Conservation (phyloP, 1,284 basidiomycete species). For the Melampsora americana region DNA sequence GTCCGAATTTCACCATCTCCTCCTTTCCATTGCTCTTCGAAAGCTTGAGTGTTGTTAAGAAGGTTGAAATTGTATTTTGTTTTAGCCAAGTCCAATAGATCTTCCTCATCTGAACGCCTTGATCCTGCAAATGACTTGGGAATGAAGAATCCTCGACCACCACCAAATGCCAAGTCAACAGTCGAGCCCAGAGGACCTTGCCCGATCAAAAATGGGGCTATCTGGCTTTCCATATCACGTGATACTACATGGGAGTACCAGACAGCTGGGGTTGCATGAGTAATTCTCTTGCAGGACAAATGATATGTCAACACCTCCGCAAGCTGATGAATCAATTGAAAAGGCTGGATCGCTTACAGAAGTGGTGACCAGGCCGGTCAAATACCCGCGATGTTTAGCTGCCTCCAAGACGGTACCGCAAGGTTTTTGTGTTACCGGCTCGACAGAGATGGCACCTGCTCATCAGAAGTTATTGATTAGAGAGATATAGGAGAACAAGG, state of each 20-base stretch:
- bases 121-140: slow-evolving; percentile 50
- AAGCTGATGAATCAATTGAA: background rate
- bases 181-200: slow-evolving; percentile 44
- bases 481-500: background rate
- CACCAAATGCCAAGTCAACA: slow-evolving; percentile 55
- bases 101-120: slow-evolving; percentile 52
- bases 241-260: slow-evolving; percentile 54
- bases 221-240: slow-evolving; percentile 48
- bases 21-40: slow-evolving; percentile 37
- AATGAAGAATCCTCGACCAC: slow-evolving; percentile 54
- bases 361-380: slow-evolving; percentile 55
- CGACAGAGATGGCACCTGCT: slow-evolving; percentile 52
- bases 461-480: background rate
- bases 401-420: slow-evolving; percentile 56
- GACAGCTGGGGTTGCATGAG: slow-evolving; percentile 54
- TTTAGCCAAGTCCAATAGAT: slow-evolving; percentile 50
- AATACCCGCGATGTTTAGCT: slow-evolving; percentile 53
- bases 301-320: background rate
- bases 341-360: slow-evolving; percentile 43
- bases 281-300: slow-evolving; percentile 47
- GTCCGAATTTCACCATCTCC: slow-evolving; percentile 21
- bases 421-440: slow-evolving; percentile 48
- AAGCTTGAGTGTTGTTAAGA: slow-evolving; percentile 42
- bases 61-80: slow-evolving; percentile 46
- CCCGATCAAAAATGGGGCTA: slow-evolving; percentile 48